Evolutionary conservation across 202 grass and related monocot species (phyloP), one percentile per base, ranked within the genome.

Genomic region (Bolboschoenoplectus hybrid): DNA sequence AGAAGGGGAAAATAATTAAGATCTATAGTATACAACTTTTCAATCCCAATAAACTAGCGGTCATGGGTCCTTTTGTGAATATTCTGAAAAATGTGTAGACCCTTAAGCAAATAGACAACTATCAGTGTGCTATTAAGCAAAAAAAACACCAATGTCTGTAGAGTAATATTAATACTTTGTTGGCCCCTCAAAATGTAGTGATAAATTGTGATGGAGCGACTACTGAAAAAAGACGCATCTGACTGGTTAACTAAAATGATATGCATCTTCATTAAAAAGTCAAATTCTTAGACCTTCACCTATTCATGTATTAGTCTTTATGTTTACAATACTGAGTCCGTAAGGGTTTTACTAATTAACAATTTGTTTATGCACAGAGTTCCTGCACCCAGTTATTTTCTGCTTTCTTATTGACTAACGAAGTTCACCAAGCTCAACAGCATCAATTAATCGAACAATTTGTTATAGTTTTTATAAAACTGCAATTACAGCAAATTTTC

Each of bases 401-500:
- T 55, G 8, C 9, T 56, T 34, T 55, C 12, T 57, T 57, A 78
- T 41, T 77, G 14, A 57, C 3, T 9, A 17, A 74, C n/a, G 46
- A 52, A 75, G 47, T 75, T 51, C 4, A 75, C 20, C 74, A 77
- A 38, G 13, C 39, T 72, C 16, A 72, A n/a, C 41, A 49, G 8
- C n/a, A 73, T 73, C 2, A 49, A 73, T 49, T 73, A 44, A 4
- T 73, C 2, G 2, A 40, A 40, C 74, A 78, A 57, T 40, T 78
- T 56, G 51, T 78, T 78, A 9, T 51, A n/a, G 11, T 51, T n/a
- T 39, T 78, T 32, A 44, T 4, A 73, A 26, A 78, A 35, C 47
- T n/a, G 74, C 40, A 57, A 78, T 39, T 49, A 40, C 34, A 78
- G 35, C 14, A 78, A 74, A 32, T 40, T 73, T 78, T 78, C 34